Base-by-base conservation (phyloP, 805 yeast species). In the Wickerhamomyces sydowiorum region DNA sequence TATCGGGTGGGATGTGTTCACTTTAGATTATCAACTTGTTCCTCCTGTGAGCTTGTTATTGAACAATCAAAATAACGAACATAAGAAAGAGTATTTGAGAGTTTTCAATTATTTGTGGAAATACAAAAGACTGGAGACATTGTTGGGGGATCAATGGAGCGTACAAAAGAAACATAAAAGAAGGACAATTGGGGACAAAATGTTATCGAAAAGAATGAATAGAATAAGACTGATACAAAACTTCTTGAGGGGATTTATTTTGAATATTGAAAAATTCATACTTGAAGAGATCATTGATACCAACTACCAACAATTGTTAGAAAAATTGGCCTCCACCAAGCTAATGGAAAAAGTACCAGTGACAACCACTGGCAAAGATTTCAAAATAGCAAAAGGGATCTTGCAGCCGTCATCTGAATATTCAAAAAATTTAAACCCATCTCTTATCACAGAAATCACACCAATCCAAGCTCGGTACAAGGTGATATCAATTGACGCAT, bases 1-100 rank as follows among this genome's bases (percentile, higher is more conserved):
- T 23, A 63, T 78, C 39, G 96, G 96, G 1, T 90, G 96, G 96
- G 95, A 90, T 56, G 88, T 86, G 2, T 90, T 91, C 59, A 87
- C 96, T 0, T 65, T 90, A 29, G 97, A 89, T 56, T 93, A 86
- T 59, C 67, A 74, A 41, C 53, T 77, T 10, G 71, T 58, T 10
- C 50, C 67, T 13, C 85, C 85, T 1, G 57, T 84, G 34, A 69
- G 77, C 8, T 66, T 73, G 22, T 70, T 85, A 3, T 66, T 91
- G 15, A 65, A 81, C 30, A 73, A 75, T 43, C 69, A 58, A 36
- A 63, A 53, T 45, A 68, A 63, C 18, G 64, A 68, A 21, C 64
- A 70, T 17, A 70, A 71, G 37, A 69, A 69, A 42, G 86, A 78
- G 40, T 91, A 91, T 58, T 66, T 88, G 39, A 75, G 85, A 50